Base-by-base conservation (phyloP, 1,284 basidiomycete species). In the Marasmius sp. region DNA sequence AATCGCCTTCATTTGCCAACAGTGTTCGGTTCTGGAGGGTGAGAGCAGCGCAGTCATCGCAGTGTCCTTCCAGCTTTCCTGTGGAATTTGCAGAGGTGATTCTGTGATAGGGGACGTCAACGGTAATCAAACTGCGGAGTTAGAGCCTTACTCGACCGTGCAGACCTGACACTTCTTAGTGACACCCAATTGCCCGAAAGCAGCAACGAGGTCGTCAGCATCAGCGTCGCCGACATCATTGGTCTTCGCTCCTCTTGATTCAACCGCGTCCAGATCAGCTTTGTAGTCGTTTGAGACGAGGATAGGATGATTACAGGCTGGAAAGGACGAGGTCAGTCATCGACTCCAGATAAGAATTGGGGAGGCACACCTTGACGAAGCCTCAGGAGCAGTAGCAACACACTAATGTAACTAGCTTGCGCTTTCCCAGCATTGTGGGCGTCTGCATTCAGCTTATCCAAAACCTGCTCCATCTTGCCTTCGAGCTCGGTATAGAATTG, bases 271-370 rank as follows among this genome's bases (percentile, higher is more conserved):
- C 14, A 81, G 76, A 68, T 95, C 93, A 7, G 81, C 77, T 66
- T 81, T 83, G 68, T 91, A 89, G 66, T 93, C 88, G 61, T 88
- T 86, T 1, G 88, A 85, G 14, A 96, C 87, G 10, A 97, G 82
- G 0, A 85, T 81, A 0, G 95, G 94, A 70, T 97, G 95, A 67
- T 94, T 91, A 72, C 95, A 97, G 0, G 95, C 94, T 95, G 63
- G 11, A 49, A 22, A 22, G 22, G 10, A 20, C 22, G 39, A 3
- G 6, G 12, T 5, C n/a, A 16, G 51, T 11, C 53, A 48, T 37
- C 6, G 20, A 51, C 16, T 14, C 33, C 37, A 5, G 33, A 5
- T 33, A 34, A 1, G 41, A 38, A 12, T 47, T 39, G 53, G 18
- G 58, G 55, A 50, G 39, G 67, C 80, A 50, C 58, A 93, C 94